Base-by-base conservation (phyloP, 495 filamentous ascomycete genomes). In the Halenospora varia region DNA sequence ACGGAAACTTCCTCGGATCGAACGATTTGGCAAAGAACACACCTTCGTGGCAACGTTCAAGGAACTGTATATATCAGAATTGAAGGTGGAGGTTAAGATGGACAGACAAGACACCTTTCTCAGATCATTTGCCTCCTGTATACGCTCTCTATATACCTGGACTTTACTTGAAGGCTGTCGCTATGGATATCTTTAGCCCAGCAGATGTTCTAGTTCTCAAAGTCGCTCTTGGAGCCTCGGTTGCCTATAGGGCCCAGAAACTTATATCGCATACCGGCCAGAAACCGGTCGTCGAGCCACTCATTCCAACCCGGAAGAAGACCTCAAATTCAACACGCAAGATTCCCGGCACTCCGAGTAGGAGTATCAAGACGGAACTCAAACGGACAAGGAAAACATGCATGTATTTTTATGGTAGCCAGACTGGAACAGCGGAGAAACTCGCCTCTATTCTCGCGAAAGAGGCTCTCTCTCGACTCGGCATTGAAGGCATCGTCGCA, bases 351-450 rank as follows among this genome's bases (percentile, higher is more conserved):
- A 41, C 18, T 19, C 11, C 29, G 74, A 88, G 90, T 47, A 81
- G 91, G 60, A 88, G 96, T 71, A 89, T 97, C 55, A 59, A 96
- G 26, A 87, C 95, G 75, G 92, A 90, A 74, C 86, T 97, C 85
- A 88, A 96, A 23, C 88, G 95, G 74, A 85, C 79, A 3, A 88
- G 87, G 68, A 96, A 97, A 75, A 96, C 96, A 73, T 95, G 92
- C 76, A 84, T 97, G 56, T 88, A 96, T 59, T 96, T 96, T 77
- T 97, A 96, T 65, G 92, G 92, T 53, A 96, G 92, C 47, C 92
- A 97, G 71, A 97, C 92, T 19, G 93, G 92, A 66, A 97, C 93
- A 55, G 93, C 93, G 29, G 92, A 97, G 77, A 93, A 96, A 65
- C 96, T 96, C 62, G 93, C 93, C 47, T 94, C 92, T 15, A 82